Conservation (phyloP, 2,329 filamentous ascomycete species). For the Pestalotiopsis sp. region DNA sequence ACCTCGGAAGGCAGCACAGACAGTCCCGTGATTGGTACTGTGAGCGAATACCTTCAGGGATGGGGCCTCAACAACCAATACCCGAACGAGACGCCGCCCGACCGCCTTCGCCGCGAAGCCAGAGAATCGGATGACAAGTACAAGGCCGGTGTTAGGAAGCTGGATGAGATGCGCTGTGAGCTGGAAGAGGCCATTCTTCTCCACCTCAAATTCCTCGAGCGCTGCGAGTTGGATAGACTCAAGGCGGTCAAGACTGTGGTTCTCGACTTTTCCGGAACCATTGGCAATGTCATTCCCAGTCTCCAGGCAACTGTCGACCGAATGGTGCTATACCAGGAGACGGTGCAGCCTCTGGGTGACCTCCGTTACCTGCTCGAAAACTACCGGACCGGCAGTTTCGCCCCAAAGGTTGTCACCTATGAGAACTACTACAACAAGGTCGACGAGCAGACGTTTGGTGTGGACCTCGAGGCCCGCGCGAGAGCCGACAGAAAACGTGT, state of each 20-base stretch:
- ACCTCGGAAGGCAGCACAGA: constrained; percentile 64
- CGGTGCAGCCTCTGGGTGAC: constrained; percentile 89
- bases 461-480: constrained; percentile 94
- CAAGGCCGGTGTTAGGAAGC: constrained; percentile 79
- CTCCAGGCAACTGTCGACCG: constrained; percentile 95
- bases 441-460: constrained; percentile 95
- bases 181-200: constrained; percentile 94
- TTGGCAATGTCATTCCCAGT: constrained; percentile 97
- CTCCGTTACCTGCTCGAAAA: constrained; percentile 93
- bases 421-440: constrained; percentile 99
- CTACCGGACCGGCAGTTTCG: constrained; percentile 91
- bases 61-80: constrained; percentile 92
- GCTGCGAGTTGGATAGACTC: constrained; percentile 91
- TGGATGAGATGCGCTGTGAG: constrained; percentile 88
- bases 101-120: constrained; percentile 85
- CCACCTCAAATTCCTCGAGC: constrained; percentile 93
- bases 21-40: constrained; percentile 77
- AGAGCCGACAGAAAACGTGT: constrained; percentile 94
- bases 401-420: constrained; percentile 87
- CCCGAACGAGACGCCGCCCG: constrained; percentile 89
- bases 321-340: constrained; percentile 99
- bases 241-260: constrained; percentile 99
- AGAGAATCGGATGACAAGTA: constrained; percentile 91
- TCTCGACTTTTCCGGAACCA: constrained; percentile 93
- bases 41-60: constrained; percentile 85